A percentile compares a stretch with the other conserved stretches of the same genome.
phyloP scores from a whole-genome alignment of 441 rosid genomes.

The Populus hybrid region DNA sequence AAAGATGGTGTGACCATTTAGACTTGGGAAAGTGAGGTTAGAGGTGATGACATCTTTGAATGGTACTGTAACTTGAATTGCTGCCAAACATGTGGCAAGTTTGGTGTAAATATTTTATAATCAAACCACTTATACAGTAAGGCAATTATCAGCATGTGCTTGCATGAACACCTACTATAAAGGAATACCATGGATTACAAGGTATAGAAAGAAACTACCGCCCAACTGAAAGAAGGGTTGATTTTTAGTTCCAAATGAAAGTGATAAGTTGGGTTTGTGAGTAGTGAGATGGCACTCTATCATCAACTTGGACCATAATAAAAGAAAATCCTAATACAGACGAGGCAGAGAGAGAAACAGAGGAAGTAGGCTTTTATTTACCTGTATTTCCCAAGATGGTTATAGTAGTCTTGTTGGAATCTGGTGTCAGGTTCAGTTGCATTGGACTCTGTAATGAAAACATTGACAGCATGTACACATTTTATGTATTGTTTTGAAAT shows the following conservation, averaged over 20 bases:
- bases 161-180: not conserved
- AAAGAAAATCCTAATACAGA: not conserved
- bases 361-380: constrained; percentile 25
- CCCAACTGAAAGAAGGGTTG: not conserved
- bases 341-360: not conserved
- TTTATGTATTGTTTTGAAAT: not conserved
- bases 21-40: not conserved
- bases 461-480: not conserved
- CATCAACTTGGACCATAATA: not conserved
- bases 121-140: not conserved
- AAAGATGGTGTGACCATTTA: not conserved
- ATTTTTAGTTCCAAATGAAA: not conserved
- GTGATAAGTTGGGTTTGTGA: not conserved
- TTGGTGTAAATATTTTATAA: not conserved
- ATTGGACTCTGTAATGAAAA: constrained; percentile 41
- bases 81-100: not conserved
- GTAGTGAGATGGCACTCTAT: not conserved
- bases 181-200: not conserved
- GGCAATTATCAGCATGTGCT: not conserved
- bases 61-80: not conserved
- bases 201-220: not conserved
- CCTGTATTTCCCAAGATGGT: constrained; percentile 83
- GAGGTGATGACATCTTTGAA: not conserved
- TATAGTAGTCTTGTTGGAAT: constrained; percentile 55
- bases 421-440: constrained; percentile 68